Evolutionary conservation across 345 rosid species (phyloP).

Genomic region (Kandelia obovata): DNA sequence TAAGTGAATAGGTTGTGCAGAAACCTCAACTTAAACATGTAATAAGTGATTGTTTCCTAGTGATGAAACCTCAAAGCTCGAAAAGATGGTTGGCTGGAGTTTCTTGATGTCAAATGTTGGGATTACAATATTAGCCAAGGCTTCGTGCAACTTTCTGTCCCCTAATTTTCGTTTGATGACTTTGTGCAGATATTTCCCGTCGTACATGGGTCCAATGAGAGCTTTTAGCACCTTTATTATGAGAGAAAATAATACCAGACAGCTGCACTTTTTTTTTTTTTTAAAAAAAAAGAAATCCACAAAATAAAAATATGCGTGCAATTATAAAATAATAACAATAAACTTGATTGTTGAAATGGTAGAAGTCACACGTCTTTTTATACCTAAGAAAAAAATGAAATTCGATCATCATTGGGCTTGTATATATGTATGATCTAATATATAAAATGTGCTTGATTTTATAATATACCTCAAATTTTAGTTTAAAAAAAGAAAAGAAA

Average conservation of each 20-base stretch:
- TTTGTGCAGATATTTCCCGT: conserved; percentile 49
- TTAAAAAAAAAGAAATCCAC: neutral
- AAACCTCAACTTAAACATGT: neutral
- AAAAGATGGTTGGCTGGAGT: conserved; percentile 66
- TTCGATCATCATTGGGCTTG: too few relatives aligned
- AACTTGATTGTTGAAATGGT: too few relatives aligned
- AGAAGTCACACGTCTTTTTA: too few relatives aligned
- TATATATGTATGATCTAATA: too few relatives aligned
- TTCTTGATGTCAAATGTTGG: conserved; percentile 64
- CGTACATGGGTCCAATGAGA: conserved; percentile 55
- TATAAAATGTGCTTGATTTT: too few relatives aligned
- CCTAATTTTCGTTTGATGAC: conserved; percentile 44
- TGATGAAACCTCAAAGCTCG: conserved; percentile 44
- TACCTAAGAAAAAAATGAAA: too few relatives aligned
- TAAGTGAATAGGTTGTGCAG: too few relatives aligned
- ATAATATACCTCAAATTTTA: too few relatives aligned
- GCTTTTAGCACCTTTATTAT: conserved; percentile 25
- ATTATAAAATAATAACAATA: too few relatives aligned
- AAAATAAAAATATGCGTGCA: neutral
- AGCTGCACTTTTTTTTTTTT: neutral
- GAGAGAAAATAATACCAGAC: neutral
- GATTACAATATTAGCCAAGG: conserved; percentile 66
- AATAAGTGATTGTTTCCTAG: neutral
- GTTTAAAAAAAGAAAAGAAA: too few relatives aligned
- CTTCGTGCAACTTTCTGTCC: conserved; percentile 38